phyloP scores from a whole-genome alignment of 2,329 filamentous ascomycete genomes.

The Tolypocladium tropicale region DNA sequence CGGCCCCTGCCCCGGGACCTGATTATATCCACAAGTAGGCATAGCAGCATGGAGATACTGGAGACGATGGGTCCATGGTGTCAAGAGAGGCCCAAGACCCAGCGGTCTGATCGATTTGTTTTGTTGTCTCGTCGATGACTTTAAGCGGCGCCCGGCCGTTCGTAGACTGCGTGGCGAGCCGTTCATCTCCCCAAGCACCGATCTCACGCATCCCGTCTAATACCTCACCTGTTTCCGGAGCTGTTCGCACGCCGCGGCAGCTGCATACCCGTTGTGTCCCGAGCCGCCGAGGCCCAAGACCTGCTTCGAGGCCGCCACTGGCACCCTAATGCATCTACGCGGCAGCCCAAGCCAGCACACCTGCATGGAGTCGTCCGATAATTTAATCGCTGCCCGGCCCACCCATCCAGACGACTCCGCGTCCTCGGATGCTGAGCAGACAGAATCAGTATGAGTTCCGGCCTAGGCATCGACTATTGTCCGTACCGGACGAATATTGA shows the following conservation, averaged over 20 bases:
- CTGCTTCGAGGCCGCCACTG: constrained; percentile 3
- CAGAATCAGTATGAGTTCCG: constrained; percentile 31
- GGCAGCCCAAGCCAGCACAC: constrained; percentile 19
- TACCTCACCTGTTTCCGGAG: background rate
- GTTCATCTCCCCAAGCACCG: constrained; percentile 18
- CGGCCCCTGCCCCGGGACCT: background rate
- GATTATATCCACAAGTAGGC: background rate
- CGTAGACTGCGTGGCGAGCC: constrained; percentile 19
- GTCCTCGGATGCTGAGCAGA: constrained; percentile 14
- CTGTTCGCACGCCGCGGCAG: constrained; percentile 5
- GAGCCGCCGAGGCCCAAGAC: constrained; percentile 9
- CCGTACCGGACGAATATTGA: constrained; percentile 28
- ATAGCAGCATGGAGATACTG: background rate
- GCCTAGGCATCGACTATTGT: constrained; percentile 26
- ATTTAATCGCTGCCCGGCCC: constrained; percentile 20
- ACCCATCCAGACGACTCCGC: constrained; percentile 10
- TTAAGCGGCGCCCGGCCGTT: constrained; percentile 20
- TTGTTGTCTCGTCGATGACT: constrained; percentile 14
- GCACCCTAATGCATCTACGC: constrained; percentile 19
- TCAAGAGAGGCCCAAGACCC: background rate
- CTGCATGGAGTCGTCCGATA: constrained; percentile 21
- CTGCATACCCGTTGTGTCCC: constrained; percentile 4
- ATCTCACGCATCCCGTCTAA: background rate
- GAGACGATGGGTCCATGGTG: background rate
- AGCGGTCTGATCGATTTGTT: constrained; percentile 5